These are phyloP conservation scores for Neckera pumila DNA, from an alignment of 225 moss, liverwort and hornwort genomes.

Conservation along the genomic window DNA sequence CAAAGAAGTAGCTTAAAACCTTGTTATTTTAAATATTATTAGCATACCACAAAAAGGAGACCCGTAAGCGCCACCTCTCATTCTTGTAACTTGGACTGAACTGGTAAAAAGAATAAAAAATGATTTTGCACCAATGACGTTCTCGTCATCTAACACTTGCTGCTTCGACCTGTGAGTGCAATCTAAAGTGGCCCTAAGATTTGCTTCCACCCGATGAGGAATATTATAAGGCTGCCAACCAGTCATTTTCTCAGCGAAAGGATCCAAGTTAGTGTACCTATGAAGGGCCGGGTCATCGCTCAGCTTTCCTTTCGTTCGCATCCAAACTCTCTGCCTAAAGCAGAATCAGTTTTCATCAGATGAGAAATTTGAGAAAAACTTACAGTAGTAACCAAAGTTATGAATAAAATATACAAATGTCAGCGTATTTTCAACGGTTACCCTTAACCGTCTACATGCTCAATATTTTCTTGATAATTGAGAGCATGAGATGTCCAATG, in stretches of 20 bases:
- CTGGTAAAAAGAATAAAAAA: neutral
- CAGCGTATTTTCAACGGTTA: neutral
- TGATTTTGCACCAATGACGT: neutral
- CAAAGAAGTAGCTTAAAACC: neutral
- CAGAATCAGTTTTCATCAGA: neutral
- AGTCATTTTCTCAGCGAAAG: neutral
- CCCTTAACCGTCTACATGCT: neutral
- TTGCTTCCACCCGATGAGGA: neutral
- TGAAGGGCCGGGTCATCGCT: constrained; percentile 54
- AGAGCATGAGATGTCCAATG: neutral
- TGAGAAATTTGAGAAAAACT: neutral
- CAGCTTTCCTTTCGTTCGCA: constrained; percentile 46
- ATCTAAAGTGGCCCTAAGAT: neutral
- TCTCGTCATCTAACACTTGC: neutral
- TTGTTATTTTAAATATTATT: too few species aligned
- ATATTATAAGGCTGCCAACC: neutral
- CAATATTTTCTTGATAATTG: neutral
- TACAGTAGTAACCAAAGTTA: neutral
- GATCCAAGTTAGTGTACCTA: constrained; percentile 18
- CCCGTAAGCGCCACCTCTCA: neutral
- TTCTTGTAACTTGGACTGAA: neutral
- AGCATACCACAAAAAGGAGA: neutral
- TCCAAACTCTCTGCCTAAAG: constrained; percentile 50
- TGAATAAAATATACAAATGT: neutral
- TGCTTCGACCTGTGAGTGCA: neutral